A percentile compares a stretch with the other conserved stretches of the same genome.
Conservation (phyloP, 2,329 filamentous ascomycete genomes). For the Sporothrix euskadiensis region DNA sequence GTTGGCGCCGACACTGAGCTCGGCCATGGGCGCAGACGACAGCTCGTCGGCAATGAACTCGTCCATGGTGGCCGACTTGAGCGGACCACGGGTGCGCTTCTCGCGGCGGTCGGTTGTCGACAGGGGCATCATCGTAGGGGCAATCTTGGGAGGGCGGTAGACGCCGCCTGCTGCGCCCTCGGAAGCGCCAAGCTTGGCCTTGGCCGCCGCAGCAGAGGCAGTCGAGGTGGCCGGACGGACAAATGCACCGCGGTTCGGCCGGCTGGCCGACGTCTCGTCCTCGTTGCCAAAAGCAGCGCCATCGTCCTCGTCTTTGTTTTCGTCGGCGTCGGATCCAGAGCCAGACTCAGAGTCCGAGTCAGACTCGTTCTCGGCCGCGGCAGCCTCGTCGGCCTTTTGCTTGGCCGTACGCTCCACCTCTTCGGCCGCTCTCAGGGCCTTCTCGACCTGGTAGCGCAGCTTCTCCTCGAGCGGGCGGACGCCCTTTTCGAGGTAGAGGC, state of each 20-base stretch:
- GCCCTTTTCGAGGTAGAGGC: slow-evolving; percentile 91
- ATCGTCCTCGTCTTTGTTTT: slow-evolving; percentile 32
- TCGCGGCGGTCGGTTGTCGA: slow-evolving; percentile 67
- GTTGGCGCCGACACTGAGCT: slow-evolving; percentile 90
- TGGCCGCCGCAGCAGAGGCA: background rate
- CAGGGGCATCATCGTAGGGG: slow-evolving; percentile 79
- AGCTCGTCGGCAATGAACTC: slow-evolving; percentile 88
- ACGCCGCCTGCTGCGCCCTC: slow-evolving; percentile 56
- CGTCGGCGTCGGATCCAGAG: background rate
- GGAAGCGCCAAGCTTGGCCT: slow-evolving; percentile 33
- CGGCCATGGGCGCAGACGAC: slow-evolving; percentile 74
- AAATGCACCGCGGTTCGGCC: slow-evolving; percentile 44
- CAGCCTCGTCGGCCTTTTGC: slow-evolving; percentile 40
- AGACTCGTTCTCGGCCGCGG: slow-evolving; percentile 42
- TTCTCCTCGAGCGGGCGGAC: slow-evolving; percentile 86
- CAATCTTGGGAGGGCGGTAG: slow-evolving; percentile 86
- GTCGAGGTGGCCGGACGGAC: slow-evolving; percentile 35
- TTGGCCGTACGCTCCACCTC: slow-evolving; percentile 59
- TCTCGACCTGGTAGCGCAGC: slow-evolving; percentile 93
- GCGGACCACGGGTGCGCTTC: slow-evolving; percentile 60
- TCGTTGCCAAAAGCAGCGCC: slow-evolving; percentile 28
- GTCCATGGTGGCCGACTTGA: slow-evolving; percentile 82
- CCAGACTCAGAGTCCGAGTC: slow-evolving; percentile 40
- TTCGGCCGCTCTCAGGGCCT: slow-evolving; percentile 84
- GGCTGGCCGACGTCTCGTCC: slow-evolving; percentile 26